Base-by-base conservation (phyloP, 768 basidiomycete genomes). In the Panaeolus papilionaceus region DNA sequence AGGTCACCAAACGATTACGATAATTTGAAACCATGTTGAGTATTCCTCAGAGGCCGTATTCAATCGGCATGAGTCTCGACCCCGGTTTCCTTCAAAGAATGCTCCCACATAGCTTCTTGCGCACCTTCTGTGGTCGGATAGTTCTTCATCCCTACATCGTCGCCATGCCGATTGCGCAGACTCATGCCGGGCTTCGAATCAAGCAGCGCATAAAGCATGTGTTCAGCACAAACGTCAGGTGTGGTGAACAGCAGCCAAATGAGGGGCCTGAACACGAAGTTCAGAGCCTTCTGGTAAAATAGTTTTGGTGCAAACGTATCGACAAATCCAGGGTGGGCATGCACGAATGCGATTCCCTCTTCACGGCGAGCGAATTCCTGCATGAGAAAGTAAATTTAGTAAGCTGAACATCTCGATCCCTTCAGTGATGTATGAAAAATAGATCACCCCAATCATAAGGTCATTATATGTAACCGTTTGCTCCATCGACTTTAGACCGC, bases 291-390 rank as follows among this genome's bases (percentile, higher is more conserved):
- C 23, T 61, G 63, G 8, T 65, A 65, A 62, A 54, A 47, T 51
- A 63, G 64, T 65, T 62, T 64, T 16, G 45, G 51, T 26, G 37
- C 61, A 51, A 68, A 65, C 38, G 80, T 79, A 37, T 75, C 72
- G 40, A 81, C 79, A 47, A 72, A 63, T 3, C 83, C 84, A 0
- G 84, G 83, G 62, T 70, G 73, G n/a, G 73, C 74, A 69, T 84
- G 84, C 1, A 78, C 74, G 73, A 85, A 83, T 8, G 77, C 73
- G 28, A 84, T 69, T 58, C 68, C 75, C 2, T 80, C 81, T 61
- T 83, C 72, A 4, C 74, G 74, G 10, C 75, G 67, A 1, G 82
- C 77, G 64, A 81, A 81, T 51, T 73, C 69, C 79, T 78, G 74
- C 74, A 45, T 16, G 37, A 33, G 33, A 28, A 54, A 39, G 47